Evolutionary conservation across 352 stramenopile genomes (phyloP).

Genomic region (Sclerospora graminicola): DNA sequence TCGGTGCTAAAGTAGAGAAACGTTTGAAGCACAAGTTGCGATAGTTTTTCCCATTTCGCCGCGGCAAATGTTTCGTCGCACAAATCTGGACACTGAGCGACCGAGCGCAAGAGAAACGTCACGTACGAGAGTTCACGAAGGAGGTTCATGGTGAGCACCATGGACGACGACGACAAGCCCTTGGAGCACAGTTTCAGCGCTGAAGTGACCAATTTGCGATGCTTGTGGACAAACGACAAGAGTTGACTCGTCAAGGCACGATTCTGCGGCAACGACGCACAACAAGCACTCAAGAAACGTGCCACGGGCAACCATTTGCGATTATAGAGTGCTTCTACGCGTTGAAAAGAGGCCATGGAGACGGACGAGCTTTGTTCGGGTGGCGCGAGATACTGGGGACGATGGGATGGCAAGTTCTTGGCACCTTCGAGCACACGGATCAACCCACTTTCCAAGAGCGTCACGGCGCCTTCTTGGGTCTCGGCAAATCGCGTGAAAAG

Average conservation of each 20-base stretch:
- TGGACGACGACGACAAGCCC: constrained; percentile 10
- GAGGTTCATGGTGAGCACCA: constrained; percentile 39
- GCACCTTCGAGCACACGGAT: constrained; percentile 52
- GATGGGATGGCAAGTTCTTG: constrained; percentile 54
- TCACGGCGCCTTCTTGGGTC: constrained; percentile 50
- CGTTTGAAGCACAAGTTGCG: constrained; percentile 51
- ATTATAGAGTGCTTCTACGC: constrained; percentile 50
- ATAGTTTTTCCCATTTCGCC: constrained; percentile 71
- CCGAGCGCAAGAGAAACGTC: constrained; percentile 74
- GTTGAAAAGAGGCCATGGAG: constrained; percentile 43
- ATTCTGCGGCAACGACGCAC: constrained; percentile 59
- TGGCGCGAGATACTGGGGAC: constrained; percentile 44
- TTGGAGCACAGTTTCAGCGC: constrained; percentile 47
- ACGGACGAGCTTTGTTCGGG: constrained; percentile 21
- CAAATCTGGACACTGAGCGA: constrained; percentile 61
- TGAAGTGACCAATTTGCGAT: constrained; percentile 62
- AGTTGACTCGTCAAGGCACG: constrained; percentile 45
- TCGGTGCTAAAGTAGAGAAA: constrained; percentile 56
- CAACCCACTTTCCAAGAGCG: constrained; percentile 60
- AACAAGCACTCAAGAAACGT: constrained; percentile 48
- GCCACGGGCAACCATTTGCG: constrained; percentile 72
- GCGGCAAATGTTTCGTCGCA: constrained; percentile 45
- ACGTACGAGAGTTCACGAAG: constrained; percentile 66
- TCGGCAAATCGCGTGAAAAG: constrained; percentile 57
- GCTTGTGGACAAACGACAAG: constrained; percentile 45